A percentile compares a stretch with the other conserved stretches of the same genome.
Evolutionary conservation across 805 yeast species (phyloP).

Genomic region (Zygoascus tannicola): DNA sequence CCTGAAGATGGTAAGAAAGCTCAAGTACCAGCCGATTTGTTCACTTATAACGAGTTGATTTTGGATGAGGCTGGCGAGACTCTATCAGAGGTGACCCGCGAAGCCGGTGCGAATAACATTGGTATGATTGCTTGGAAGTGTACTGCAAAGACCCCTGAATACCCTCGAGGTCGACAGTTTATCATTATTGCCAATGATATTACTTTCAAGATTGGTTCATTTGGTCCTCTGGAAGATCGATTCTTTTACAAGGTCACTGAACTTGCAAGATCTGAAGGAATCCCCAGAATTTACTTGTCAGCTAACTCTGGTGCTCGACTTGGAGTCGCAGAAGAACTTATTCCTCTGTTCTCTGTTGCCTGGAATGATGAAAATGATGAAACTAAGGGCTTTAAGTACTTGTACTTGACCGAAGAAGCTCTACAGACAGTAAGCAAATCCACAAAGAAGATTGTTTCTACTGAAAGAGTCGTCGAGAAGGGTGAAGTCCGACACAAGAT

Average conservation of each 20-base stretch:
- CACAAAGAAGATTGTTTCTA: conserved; percentile 44
- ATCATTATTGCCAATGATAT: conserved; percentile 93
- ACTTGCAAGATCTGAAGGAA: conserved; percentile 78
- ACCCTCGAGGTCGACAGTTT: conserved; percentile 92
- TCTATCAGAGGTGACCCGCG: conserved; percentile 83
- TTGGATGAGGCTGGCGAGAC: conserved; percentile 67
- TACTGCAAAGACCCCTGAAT: conserved; percentile 89
- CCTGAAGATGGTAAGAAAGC: conserved; percentile 9
- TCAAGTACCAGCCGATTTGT: conserved; percentile 60
- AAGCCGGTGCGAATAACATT: conserved; percentile 88
- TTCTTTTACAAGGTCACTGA: conserved; percentile 91
- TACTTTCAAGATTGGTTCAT: conserved; percentile 96
- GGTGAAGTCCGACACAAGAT: conserved; percentile 80
- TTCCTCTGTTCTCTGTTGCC: conserved; percentile 81
- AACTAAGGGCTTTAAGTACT: conserved; percentile 80
- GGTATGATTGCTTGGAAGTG: conserved; percentile 98
- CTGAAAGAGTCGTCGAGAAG: conserved; percentile 71
- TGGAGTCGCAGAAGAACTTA: conserved; percentile 93
- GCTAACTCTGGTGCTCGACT: conserved; percentile 99
- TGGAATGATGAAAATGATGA: conserved; percentile 78
- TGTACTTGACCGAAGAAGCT: conserved; percentile 67
- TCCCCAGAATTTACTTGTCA: conserved; percentile 90
- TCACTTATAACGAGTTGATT: conserved; percentile 74
- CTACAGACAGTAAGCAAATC: conserved; percentile 40
- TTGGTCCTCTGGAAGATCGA: conserved; percentile 92